A percentile compares a stretch with the other conserved stretches of the same genome.
Conservation (phyloP, 140 eudicot species). For the Erigeron philadelphicus region DNA sequence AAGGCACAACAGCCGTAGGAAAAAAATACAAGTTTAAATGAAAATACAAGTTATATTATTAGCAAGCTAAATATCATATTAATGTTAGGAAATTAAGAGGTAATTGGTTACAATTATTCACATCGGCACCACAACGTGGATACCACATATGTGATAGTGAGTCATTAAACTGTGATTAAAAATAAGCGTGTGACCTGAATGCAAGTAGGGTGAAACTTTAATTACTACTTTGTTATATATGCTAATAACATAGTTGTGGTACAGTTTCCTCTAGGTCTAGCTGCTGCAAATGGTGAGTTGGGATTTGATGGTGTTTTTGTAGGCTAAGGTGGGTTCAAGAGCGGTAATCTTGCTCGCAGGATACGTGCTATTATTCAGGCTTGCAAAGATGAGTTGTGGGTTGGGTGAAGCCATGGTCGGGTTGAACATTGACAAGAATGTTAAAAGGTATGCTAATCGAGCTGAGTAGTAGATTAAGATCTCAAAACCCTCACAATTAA, state of each 20-base stretch:
- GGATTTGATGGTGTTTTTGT: constrained; percentile 53
- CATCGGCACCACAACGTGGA: too few species aligned
- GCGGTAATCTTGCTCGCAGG: constrained; percentile 53
- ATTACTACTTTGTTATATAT: background rate
- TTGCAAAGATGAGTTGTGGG: constrained; percentile 50
- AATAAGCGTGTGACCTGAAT: background rate
- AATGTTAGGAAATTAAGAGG: too few species aligned
- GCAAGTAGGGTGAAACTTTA: background rate
- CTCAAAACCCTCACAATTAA: too few species aligned
- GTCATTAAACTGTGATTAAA: background rate
- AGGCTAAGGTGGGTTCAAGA: constrained; percentile 49
- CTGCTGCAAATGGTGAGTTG: constrained; percentile 51
- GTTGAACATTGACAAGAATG: constrained; percentile 45
- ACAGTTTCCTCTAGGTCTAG: constrained; percentile 48
- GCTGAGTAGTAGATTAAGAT: constrained; percentile 26
- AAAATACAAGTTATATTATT: too few species aligned
- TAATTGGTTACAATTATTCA: too few species aligned
- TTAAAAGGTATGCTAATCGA: constrained; percentile 52
- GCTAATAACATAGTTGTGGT: constrained; percentile 18
- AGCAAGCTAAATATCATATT: too few species aligned
- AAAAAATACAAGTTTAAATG: too few species aligned
- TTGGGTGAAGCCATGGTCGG: constrained; percentile 61
- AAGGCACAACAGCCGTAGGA: too few species aligned
- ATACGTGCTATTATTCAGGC: constrained; percentile 47
- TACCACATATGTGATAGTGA: background rate